Percentiles rank a stretch among this genome's conserved stretches.
Evolutionary conservation across 2,329 filamentous ascomycete genomes (phyloP).

Genomic region (Pseudohalonectria lignicola): DNA sequence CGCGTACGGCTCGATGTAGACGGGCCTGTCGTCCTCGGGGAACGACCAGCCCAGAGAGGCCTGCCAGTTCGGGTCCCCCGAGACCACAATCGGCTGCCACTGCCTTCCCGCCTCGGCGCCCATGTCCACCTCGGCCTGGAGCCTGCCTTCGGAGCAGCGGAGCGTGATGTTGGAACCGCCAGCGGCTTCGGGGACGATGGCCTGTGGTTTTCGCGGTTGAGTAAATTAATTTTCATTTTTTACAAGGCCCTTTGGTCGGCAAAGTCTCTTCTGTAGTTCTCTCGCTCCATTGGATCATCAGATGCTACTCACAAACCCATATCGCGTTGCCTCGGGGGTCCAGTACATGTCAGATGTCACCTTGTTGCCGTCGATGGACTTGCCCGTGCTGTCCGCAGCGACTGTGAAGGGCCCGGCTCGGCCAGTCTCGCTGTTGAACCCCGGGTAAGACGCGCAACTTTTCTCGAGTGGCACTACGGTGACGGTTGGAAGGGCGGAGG

Average conservation of each 20-base stretch:
- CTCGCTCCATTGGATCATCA: too few species aligned
- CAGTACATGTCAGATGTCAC: neutral
- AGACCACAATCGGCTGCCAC: neutral
- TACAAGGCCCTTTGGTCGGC: neutral
- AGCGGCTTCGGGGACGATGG: neutral
- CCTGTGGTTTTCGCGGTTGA: too few species aligned
- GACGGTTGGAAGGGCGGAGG: neutral
- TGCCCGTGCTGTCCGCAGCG: neutral
- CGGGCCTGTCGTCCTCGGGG: neutral
- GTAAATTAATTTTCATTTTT: too few species aligned
- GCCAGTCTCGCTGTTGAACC: neutral
- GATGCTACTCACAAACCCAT: neutral
- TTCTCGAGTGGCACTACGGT: neutral
- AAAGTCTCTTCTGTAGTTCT: too few species aligned
- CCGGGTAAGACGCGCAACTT: neutral
- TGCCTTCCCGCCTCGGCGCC: neutral
- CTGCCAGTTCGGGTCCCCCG: neutral
- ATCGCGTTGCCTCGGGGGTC: neutral
- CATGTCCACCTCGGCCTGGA: neutral
- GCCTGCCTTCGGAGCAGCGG: neutral
- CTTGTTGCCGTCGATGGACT: neutral
- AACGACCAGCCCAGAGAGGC: neutral
- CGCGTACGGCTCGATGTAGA: neutral
- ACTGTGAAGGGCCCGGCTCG: neutral
- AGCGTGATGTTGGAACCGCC: neutral